A percentile compares a stretch with the other conserved stretches of the same genome.
Conservation (phyloP, 306 rosid genomes). For the Fragaria nilgerrensis region DNA sequence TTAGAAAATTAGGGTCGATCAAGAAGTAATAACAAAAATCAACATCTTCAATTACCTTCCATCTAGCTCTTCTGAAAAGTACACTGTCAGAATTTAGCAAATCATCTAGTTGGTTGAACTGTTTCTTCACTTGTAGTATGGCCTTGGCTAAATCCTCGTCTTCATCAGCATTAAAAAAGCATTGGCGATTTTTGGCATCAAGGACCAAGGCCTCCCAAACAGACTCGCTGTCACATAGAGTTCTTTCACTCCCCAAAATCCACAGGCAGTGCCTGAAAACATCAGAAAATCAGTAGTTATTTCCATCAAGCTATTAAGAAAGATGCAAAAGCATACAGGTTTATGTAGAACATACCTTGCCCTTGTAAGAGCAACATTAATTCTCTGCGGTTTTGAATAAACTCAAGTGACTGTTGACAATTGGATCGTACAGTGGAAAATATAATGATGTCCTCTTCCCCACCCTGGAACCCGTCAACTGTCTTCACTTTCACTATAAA, state of each 20-base stretch:
- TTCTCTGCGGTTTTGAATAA: conserved; percentile 50
- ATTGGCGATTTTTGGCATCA: conserved; percentile 56
- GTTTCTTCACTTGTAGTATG: conserved; percentile 54
- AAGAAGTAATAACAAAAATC: too few relatives aligned
- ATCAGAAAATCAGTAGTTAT: conserved; percentile 8
- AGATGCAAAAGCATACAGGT: neutral
- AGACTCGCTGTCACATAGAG: conserved; percentile 39
- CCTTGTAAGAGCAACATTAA: conserved; percentile 82
- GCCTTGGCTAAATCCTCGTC: conserved; percentile 58
- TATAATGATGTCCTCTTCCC: conserved; percentile 69
- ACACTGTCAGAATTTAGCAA: conserved; percentile 51
- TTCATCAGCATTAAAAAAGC: conserved; percentile 70
- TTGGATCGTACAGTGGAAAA: conserved; percentile 69
- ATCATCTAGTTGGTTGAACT: conserved; percentile 60
- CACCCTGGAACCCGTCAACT: conserved; percentile 82
- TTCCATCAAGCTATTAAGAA: neutral
- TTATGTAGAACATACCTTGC: conserved; percentile 51
- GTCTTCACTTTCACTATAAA: conserved; percentile 67
- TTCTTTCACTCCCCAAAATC: conserved; percentile 70
- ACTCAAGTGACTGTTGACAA: conserved; percentile 34
- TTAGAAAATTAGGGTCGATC: neutral
- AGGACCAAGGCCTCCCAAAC: conserved; percentile 57
- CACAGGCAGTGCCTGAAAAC: conserved; percentile 62
- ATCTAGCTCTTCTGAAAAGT: conserved; percentile 54
- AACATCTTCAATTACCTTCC: conserved; percentile 57